Percentiles rank a stretch among this genome's conserved stretches.
Evolutionary conservation across 768 basidiomycete species (phyloP).

Genomic region (Rhodotorula paludigena): DNA sequence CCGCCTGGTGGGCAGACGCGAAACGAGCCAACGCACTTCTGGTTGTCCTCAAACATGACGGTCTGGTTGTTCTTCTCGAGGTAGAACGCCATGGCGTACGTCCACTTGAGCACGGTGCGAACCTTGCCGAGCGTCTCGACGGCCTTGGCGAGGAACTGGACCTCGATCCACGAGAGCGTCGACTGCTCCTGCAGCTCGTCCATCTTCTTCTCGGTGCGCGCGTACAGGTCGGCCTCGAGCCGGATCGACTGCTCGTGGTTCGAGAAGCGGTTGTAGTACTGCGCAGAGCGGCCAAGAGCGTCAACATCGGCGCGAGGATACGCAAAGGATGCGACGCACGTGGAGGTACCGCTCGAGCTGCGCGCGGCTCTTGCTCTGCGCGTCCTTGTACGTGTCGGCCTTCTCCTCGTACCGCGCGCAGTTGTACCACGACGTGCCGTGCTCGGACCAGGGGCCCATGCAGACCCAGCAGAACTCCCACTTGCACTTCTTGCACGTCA

Average conservation of each 20-base stretch:
- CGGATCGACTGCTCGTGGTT: slow-evolving; percentile 99
- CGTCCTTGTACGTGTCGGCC: slow-evolving; percentile 81
- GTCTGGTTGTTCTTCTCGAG: slow-evolving; percentile 84
- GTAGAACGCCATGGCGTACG: slow-evolving; percentile 98
- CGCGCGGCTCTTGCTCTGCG: slow-evolving; percentile 81
- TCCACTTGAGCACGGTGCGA: slow-evolving; percentile 96
- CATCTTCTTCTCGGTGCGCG: slow-evolving; percentile 99
- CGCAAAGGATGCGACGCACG: slow-evolving; percentile 53
- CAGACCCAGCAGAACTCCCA: slow-evolving; percentile 97
- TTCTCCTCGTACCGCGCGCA: slow-evolving; percentile 98
- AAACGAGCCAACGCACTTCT: slow-evolving; percentile 57
- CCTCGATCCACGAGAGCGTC: slow-evolving; percentile 93
- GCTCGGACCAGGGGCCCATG: slow-evolving; percentile 97
- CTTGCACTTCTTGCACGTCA: slow-evolving; percentile 99
- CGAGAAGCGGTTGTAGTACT: slow-evolving; percentile 99
- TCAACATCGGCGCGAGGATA: neutral
- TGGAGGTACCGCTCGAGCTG: slow-evolving; percentile 94
- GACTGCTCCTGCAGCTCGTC: slow-evolving; percentile 96
- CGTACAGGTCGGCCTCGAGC: slow-evolving; percentile 83
- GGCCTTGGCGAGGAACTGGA: slow-evolving; percentile 97
- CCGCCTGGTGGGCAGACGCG: neutral
- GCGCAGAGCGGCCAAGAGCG: slow-evolving; percentile 20
- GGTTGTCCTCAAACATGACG: slow-evolving; percentile 94
- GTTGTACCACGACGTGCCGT: slow-evolving; percentile 95
- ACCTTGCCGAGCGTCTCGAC: slow-evolving; percentile 68